A percentile compares a stretch with the other conserved stretches of the same genome.
Evolutionary conservation across 495 filamentous ascomycete genomes (phyloP).

Genomic region (Annulohypoxylon moriforme): DNA sequence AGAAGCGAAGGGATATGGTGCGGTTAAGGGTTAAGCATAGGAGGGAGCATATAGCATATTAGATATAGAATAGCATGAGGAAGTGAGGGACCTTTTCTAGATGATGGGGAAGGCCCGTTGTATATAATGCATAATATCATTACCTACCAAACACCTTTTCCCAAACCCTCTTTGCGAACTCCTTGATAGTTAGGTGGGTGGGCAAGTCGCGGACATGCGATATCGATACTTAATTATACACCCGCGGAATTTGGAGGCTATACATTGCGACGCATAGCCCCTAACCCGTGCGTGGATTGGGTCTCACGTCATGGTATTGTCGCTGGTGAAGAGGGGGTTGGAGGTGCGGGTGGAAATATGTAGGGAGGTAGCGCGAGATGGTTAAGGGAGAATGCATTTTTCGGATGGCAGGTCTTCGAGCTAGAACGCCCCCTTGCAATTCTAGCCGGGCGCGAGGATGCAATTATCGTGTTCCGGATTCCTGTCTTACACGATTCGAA

Average conservation of each 20-base stretch:
- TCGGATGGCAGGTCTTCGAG: not conserved
- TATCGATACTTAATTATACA: not conserved
- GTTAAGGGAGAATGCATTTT: constrained; percentile 18
- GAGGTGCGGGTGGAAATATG: constrained; percentile 4
- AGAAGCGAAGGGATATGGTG: constrained; percentile 1
- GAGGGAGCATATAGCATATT: not conserved
- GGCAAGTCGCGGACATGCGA: not conserved
- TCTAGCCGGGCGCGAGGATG: constrained; percentile 3
- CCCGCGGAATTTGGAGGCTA: constrained; percentile 24
- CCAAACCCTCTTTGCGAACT: not conserved
- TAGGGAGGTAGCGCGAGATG: constrained; percentile 14
- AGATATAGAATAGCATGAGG: not conserved
- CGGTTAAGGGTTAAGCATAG: not conserved
- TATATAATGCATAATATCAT: constrained; percentile 18
- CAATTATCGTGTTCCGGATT: constrained; percentile 32
- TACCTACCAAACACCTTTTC: not conserved
- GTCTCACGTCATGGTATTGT: not conserved
- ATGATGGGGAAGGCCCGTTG: constrained; percentile 1
- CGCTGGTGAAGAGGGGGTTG: not conserved
- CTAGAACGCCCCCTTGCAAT: constrained; percentile 17
- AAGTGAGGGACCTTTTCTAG: constrained; percentile 1
- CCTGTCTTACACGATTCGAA: not conserved
- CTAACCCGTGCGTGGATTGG: not conserved
- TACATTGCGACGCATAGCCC: constrained; percentile 12
- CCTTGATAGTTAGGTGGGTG: not conserved